Conservation (phyloP, 257 asterid species). For the Vinca minor region DNA sequence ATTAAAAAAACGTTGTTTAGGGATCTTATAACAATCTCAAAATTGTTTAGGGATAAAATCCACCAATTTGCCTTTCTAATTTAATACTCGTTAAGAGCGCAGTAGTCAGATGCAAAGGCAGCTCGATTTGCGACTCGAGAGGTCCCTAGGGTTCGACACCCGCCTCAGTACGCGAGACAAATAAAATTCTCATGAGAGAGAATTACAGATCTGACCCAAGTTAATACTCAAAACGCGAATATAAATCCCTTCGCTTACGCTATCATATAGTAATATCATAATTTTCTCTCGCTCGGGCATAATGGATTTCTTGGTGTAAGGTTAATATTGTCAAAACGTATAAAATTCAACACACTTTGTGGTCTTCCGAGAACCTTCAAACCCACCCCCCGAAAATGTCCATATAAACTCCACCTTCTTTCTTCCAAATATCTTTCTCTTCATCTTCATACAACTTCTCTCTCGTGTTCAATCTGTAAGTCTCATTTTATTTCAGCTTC, state of each 20-base stretch:
- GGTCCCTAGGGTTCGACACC: too few species aligned
- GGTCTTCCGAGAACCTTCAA: constrained; percentile 23
- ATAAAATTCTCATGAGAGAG: neutral
- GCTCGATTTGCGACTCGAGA: too few species aligned
- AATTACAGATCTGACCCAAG: too few species aligned
- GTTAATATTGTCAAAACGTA: neutral
- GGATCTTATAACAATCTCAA: too few species aligned
- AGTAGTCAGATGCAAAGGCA: too few species aligned
- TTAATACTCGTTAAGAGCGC: too few species aligned
- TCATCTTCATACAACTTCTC: constrained; percentile 14
- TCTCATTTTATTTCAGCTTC: constrained; percentile 2
- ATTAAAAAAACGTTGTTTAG: too few species aligned
- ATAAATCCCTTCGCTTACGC: constrained; percentile 10
- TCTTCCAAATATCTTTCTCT: constrained; percentile 1
- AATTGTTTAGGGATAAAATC: too few species aligned
- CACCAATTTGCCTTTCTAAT: too few species aligned
- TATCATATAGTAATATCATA: too few species aligned
- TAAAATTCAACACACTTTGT: neutral
- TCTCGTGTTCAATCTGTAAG: constrained; percentile 31
- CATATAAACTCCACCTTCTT: constrained; percentile 31
- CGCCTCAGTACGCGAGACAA: too few species aligned
- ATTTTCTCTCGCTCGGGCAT: too few species aligned
- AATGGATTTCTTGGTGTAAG: neutral
- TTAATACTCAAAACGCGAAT: neutral
- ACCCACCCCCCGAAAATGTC: constrained; percentile 11